phyloP scores from a whole-genome alignment of 2,329 filamentous ascomycete genomes.

The Microsporum canis region DNA sequence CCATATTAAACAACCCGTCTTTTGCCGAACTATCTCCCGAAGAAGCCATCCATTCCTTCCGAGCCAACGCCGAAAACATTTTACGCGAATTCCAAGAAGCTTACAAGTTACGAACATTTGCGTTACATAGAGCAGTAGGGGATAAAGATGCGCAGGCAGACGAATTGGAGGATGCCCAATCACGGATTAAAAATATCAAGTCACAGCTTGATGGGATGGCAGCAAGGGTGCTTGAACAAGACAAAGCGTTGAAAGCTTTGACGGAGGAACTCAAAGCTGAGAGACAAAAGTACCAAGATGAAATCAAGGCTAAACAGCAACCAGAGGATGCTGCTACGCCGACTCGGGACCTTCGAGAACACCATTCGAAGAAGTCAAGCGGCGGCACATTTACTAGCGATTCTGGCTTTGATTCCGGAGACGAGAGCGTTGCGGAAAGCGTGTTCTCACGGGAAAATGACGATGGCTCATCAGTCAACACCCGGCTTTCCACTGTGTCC shows the following conservation, averaged over 20 bases:
- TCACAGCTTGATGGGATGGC: conserved; percentile 51
- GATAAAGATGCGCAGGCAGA: conserved; percentile 49
- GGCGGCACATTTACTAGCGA: conserved; percentile 38
- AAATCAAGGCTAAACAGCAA: conserved; percentile 8
- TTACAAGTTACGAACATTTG: conserved; percentile 42
- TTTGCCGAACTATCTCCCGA: conserved; percentile 40
- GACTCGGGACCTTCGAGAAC: conserved; percentile 8
- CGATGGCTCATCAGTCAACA: conserved; percentile 25
- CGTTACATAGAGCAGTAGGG: conserved; percentile 41
- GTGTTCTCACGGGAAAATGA: conserved; percentile 35
- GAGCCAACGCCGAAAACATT: conserved; percentile 45
- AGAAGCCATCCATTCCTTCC: conserved; percentile 46
- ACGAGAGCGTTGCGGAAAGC: conserved; percentile 41
- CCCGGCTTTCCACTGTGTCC: conserved; percentile 26
- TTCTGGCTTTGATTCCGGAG: conserved; percentile 50
- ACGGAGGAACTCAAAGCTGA: conserved; percentile 33
- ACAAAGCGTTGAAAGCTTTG: conserved; percentile 44
- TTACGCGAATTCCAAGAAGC: conserved; percentile 45
- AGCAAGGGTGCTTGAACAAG: conserved; percentile 44
- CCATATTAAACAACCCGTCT: conserved; percentile 44
- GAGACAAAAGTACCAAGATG: conserved; percentile 25
- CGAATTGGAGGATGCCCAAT: conserved; percentile 50
- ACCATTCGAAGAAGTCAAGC: conserved; percentile 19
- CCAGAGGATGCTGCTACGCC: not conserved
- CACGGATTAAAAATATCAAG: conserved; percentile 47